Percentiles rank a stretch among this genome's conserved stretches.
Conservation (phyloP, 169 alveolate species). For the Plasmodium vinckei region DNA sequence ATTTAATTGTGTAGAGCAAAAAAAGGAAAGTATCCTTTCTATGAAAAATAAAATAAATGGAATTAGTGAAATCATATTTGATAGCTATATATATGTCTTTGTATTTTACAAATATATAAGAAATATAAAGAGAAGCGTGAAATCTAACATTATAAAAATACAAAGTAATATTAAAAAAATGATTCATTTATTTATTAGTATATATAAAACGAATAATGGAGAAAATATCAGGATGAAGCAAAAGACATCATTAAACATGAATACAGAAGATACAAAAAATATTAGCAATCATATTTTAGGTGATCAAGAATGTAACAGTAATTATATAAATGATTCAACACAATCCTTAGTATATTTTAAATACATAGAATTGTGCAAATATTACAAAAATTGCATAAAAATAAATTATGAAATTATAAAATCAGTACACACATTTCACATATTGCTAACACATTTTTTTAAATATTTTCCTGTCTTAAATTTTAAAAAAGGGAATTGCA, state of each 20-base stretch:
- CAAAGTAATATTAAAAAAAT: constrained; percentile 67
- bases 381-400: constrained; percentile 57
- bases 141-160: constrained; percentile 38
- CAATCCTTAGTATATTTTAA: constrained; percentile 23
- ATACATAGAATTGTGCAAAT: constrained; percentile 32
- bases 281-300: not conserved
- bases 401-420: constrained; percentile 50
- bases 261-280: not conserved
- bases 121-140: constrained; percentile 25
- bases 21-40: not conserved
- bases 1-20: not conserved
- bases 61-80: constrained; percentile 27
- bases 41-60: not conserved
- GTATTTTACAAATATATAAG: constrained; percentile 47
- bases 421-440: constrained; percentile 45
- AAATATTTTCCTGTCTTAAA: constrained; percentile 59
- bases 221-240: not conserved
- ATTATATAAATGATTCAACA: not conserved
- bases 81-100: constrained; percentile 47
- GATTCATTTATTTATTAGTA: constrained; percentile 25
- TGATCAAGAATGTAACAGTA: not conserved
- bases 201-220: constrained; percentile 40
- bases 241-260: not conserved
- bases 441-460: constrained; percentile 66
- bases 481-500: constrained; percentile 27